A percentile compares a stretch with the other conserved stretches of the same genome.
Evolutionary conservation across 192 early-diverging fungal species (phyloP).

Genomic region (Chytriomyces sp.): DNA sequence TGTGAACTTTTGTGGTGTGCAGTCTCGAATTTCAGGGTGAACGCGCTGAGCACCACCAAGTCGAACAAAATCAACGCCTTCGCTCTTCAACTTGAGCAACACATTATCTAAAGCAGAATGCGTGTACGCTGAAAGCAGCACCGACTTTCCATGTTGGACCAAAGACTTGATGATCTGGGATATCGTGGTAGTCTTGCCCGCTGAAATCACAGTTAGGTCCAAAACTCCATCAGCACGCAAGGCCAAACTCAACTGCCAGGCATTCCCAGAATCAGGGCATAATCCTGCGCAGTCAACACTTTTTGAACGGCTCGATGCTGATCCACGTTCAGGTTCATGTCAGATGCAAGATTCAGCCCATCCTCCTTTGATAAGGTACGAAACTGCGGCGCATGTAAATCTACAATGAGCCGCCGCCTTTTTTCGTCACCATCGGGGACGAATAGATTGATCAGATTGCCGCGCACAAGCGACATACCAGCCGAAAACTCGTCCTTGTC

Average conservation of each 20-base stretch:
- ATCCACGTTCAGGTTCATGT: slow-evolving; percentile 65
- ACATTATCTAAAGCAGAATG: slow-evolving; percentile 94
- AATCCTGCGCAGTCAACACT: slow-evolving; percentile 81
- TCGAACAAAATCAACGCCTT: slow-evolving; percentile 68
- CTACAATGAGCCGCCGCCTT: slow-evolving; percentile 75
- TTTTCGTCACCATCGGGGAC: slow-evolving; percentile 50
- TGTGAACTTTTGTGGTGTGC: slow-evolving; percentile 42
- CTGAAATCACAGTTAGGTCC: slow-evolving; percentile 1
- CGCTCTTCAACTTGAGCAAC: slow-evolving; percentile 78
- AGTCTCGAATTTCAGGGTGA: slow-evolving; percentile 50
- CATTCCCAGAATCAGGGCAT: slow-evolving; percentile 92
- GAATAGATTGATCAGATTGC: slow-evolving; percentile 80
- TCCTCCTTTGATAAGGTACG: neutral
- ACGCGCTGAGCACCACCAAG: slow-evolving; percentile 60
- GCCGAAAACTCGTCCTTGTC: slow-evolving; percentile 82
- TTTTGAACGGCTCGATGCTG: slow-evolving; percentile 70
- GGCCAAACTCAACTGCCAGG: slow-evolving; percentile 64
- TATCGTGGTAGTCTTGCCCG: slow-evolving; percentile 93
- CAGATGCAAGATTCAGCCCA: slow-evolving; percentile 2
- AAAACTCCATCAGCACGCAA: neutral
- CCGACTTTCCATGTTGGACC: slow-evolving; percentile 67
- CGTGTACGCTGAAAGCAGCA: slow-evolving; percentile 88
- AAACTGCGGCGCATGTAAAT: slow-evolving; percentile 73
- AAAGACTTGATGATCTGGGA: slow-evolving; percentile 73
- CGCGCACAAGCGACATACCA: slow-evolving; percentile 68